These are phyloP conservation scores for Saccharomyces jurei DNA, from an alignment of 805 yeast genomes.

Conservation along the genomic window DNA sequence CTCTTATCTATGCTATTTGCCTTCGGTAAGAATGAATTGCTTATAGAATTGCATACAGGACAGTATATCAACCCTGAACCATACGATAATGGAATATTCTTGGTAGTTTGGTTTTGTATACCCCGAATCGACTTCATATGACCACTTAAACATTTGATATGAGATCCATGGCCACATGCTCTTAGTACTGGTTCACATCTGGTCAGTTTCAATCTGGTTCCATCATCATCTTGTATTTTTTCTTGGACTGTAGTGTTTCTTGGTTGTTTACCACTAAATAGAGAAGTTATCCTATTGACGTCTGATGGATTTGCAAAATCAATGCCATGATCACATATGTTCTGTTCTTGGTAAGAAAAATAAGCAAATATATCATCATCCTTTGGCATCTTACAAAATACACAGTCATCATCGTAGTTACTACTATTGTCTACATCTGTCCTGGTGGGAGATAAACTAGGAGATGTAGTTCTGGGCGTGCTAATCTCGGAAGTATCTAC, in stretches of 20 bases:
- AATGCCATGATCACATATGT: slow-evolving; percentile 19
- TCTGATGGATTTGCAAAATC: slow-evolving; percentile 22
- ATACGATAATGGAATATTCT: slow-evolving; percentile 71
- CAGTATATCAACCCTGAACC: slow-evolving; percentile 72
- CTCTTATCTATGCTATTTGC: not conserved
- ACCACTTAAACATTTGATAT: slow-evolving; percentile 63
- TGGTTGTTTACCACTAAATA: not conserved
- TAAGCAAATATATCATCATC: slow-evolving; percentile 26
- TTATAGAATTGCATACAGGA: slow-evolving; percentile 83
- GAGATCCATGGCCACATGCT: slow-evolving; percentile 95
- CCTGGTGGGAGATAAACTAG: not conserved
- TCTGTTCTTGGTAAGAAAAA: slow-evolving; percentile 25
- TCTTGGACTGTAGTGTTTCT: not conserved
- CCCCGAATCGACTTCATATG: slow-evolving; percentile 49
- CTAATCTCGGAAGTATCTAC: slow-evolving; percentile 18
- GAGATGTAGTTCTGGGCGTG: slow-evolving; percentile 5
- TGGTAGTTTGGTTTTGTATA: slow-evolving; percentile 63
- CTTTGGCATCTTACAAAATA: slow-evolving; percentile 26
- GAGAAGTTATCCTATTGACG: not conserved
- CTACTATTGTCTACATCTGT: not conserved
- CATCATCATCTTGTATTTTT: not conserved
- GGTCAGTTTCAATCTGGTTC: slow-evolving; percentile 35
- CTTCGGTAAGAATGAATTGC: slow-evolving; percentile 76
- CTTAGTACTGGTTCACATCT: slow-evolving; percentile 15
- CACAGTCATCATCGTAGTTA: slow-evolving; percentile 21